Conservation (phyloP, 2,329 filamentous ascomycete species). For the Diaporthe eres region DNA sequence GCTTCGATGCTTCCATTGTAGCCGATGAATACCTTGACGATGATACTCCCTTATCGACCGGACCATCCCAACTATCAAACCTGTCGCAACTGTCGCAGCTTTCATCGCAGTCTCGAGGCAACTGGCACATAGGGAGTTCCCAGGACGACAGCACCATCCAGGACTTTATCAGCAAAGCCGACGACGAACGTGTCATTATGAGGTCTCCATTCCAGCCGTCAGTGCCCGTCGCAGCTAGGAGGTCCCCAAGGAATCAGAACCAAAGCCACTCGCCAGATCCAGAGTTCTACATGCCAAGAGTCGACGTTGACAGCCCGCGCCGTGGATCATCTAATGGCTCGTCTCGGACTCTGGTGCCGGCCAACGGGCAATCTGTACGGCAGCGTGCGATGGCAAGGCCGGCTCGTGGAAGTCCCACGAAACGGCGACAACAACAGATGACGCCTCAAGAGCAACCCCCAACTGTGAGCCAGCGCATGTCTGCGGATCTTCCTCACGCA, state of each 20-base stretch:
- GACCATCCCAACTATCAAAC: conserved; percentile 62
- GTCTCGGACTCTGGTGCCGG: conserved; percentile 52
- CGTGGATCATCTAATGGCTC: conserved; percentile 52
- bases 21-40: conserved; percentile 60
- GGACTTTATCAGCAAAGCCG: conserved; percentile 66
- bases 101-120: conserved; percentile 49
- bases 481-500: conserved; percentile 54
- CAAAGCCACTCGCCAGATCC: conserved; percentile 61
- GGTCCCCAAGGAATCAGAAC: conserved; percentile 46
- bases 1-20: conserved; percentile 70
- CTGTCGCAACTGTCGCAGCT: conserved; percentile 49
- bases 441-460: conserved; percentile 41
- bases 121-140: conserved; percentile 59
- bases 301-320: conserved; percentile 58
- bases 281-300: conserved; percentile 67
- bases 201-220: conserved; percentile 70
- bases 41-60: conserved; percentile 56
- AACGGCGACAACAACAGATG: conserved; percentile 28
- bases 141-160: conserved; percentile 67
- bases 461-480: conserved; percentile 51
- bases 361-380: conserved; percentile 46
- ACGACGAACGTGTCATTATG: conserved; percentile 69
- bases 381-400: conserved; percentile 45
- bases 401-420: conserved; percentile 44
- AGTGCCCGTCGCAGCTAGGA: conserved; percentile 55